Evolutionary conservation across 805 yeast genomes (phyloP).

Genomic region (Candida verbasci): DNA sequence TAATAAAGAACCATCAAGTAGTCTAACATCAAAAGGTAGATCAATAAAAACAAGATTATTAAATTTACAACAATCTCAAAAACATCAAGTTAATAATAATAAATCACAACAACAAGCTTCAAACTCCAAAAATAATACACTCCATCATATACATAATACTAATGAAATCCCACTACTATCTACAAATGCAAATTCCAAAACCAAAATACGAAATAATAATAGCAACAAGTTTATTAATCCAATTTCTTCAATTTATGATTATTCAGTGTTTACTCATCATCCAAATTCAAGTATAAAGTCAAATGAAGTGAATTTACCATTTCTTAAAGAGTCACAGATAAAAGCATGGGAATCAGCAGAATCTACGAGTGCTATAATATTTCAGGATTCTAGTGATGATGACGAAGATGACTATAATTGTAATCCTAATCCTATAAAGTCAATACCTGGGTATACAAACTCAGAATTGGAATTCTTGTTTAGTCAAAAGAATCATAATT

Average conservation of each 20-base stretch:
- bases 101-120: neutral
- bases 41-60: constrained; percentile 33
- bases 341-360: constrained; percentile 45
- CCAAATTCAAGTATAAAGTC: constrained; percentile 9
- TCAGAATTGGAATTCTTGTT: constrained; percentile 27
- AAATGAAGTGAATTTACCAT: constrained; percentile 28
- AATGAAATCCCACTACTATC: neutral
- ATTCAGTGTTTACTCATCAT: constrained; percentile 27
- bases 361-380: constrained; percentile 29
- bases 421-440: constrained; percentile 12
- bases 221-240: too few species aligned
- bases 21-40: constrained; percentile 19
- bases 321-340: constrained; percentile 37
- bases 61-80: constrained; percentile 36
- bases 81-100: constrained; percentile 9
- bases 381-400: constrained; percentile 29
- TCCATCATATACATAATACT: neutral
- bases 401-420: constrained; percentile 11
- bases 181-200: neutral
- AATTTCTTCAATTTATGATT: constrained; percentile 35
- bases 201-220: constrained; percentile 2
- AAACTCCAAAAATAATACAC: neutral
- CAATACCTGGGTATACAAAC: constrained; percentile 38
- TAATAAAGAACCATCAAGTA: neutral
- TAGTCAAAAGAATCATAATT: constrained; percentile 5